phyloP scores from a whole-genome alignment of 768 basidiomycete genomes.

The Erythrobasidium yunnanense region DNA sequence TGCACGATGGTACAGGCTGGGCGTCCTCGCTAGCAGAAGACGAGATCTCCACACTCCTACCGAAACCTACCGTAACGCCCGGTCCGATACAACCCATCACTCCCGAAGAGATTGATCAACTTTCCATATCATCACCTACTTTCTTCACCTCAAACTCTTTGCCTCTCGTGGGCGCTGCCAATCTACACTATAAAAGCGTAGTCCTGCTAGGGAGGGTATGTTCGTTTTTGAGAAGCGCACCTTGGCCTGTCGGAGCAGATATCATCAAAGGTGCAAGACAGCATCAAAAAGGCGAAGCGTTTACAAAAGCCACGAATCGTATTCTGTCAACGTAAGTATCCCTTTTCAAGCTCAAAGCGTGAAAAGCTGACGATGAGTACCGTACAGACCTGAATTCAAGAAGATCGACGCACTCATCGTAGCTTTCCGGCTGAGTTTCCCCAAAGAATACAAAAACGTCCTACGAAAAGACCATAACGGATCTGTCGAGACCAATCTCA shows the following conservation, averaged over 20 bases:
- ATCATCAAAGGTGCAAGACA: constrained; percentile 5
- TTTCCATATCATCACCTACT: constrained; percentile 27
- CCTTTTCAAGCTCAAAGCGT: too few relatives aligned
- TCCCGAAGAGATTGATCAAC: constrained; percentile 12
- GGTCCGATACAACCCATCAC: constrained; percentile 15
- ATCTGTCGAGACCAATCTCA: constrained; percentile 18
- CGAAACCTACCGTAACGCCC: constrained; percentile 5
- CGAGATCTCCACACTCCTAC: constrained; percentile 25
- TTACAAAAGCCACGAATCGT: too few relatives aligned
- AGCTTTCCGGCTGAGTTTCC: constrained; percentile 33
- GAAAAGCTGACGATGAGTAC: too few relatives aligned
- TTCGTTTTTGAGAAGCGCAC: constrained; percentile 22
- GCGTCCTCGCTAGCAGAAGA: constrained; percentile 20
- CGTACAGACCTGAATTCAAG: constrained; percentile 33
- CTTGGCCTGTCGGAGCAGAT: neutral
- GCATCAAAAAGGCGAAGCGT: too few relatives aligned
- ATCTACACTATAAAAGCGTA: constrained; percentile 29
- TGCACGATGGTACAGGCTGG: too few relatives aligned
- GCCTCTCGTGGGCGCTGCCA: constrained; percentile 20
- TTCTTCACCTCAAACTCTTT: constrained; percentile 30
- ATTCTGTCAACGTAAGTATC: too few relatives aligned
- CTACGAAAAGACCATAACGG: constrained; percentile 3
- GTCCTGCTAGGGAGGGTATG: constrained; percentile 27
- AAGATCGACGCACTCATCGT: constrained; percentile 29
- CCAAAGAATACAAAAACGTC: constrained; percentile 31